These are phyloP conservation scores for Geotrichum europaeum DNA, from an alignment of 1,139 yeast genomes.

Conservation along the genomic window DNA sequence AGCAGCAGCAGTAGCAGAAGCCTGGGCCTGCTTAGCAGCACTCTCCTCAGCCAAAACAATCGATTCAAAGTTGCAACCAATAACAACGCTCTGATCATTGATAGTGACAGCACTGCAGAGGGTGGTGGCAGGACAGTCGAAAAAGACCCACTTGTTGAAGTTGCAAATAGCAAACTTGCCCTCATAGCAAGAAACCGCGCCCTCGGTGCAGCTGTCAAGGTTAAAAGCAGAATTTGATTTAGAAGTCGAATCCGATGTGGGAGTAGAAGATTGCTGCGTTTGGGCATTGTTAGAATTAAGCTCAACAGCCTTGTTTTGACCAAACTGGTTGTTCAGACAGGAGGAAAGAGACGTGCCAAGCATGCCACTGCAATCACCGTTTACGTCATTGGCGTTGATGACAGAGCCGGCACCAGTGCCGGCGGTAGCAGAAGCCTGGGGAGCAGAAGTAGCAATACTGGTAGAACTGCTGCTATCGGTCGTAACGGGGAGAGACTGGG, in stretches of 20 bases:
- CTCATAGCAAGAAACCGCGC: slow-evolving; percentile 13
- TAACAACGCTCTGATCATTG: slow-evolving; percentile 27
- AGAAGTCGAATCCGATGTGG: not conserved
- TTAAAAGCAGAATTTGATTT: not conserved
- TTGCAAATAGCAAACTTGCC: slow-evolving; percentile 17
- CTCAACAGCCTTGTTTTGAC: slow-evolving; percentile 7
- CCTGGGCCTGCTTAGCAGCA: slow-evolving; percentile 3
- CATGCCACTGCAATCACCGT: slow-evolving; percentile 13
- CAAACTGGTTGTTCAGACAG: slow-evolving; percentile 14
- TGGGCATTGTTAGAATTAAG: not conserved
- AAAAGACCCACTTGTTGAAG: slow-evolving; percentile 48
- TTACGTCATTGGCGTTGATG: slow-evolving; percentile 6
- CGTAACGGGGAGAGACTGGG: not conserved
- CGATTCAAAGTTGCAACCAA: slow-evolving; percentile 25
- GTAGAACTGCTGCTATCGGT: not conserved
- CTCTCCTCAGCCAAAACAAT: slow-evolving; percentile 9
- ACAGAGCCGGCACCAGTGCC: slow-evolving; percentile 19
- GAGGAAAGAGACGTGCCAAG: slow-evolving; percentile 9
- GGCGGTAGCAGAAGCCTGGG: not conserved
- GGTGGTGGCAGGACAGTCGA: slow-evolving; percentile 54
- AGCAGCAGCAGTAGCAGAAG: slow-evolving; percentile 1
- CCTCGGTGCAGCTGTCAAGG: slow-evolving; percentile 10
- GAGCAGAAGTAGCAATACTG: not conserved
- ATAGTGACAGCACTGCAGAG: slow-evolving; percentile 47
- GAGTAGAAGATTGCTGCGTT: not conserved